Evolutionary conservation across 495 filamentous ascomycete species (phyloP).

Genomic region (Penicillium steckii): DNA sequence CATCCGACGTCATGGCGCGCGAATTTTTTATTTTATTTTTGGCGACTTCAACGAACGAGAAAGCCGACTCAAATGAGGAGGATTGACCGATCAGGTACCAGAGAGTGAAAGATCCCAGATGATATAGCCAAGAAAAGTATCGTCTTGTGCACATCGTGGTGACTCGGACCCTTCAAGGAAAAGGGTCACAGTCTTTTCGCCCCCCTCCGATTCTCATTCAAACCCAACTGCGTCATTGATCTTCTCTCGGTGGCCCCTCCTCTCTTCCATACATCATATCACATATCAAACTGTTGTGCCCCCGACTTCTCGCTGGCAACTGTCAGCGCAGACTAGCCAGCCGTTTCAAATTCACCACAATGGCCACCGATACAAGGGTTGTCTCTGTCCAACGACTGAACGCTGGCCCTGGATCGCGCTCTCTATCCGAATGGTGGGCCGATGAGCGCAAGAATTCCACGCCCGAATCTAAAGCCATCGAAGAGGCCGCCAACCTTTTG

Average conservation of each 20-base stretch:
- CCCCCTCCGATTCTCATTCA: constrained; percentile 16
- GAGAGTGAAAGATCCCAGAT: constrained; percentile 9
- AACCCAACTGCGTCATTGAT: constrained; percentile 24
- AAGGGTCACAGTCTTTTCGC: constrained; percentile 6
- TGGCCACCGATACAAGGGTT: constrained; percentile 34
- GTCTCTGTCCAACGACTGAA: constrained; percentile 44
- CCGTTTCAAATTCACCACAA: constrained; percentile 18
- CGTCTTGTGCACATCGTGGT: neutral
- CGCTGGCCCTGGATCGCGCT: constrained; percentile 35
- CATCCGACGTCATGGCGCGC: constrained; percentile 31
- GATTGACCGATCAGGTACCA: constrained; percentile 11
- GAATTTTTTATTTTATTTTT: neutral
- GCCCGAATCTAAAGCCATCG: constrained; percentile 37
- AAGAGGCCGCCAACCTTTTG: constrained; percentile 60
- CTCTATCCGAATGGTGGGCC: constrained; percentile 48
- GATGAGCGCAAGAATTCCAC: constrained; percentile 37
- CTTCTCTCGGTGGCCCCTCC: neutral
- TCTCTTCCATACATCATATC: neutral
- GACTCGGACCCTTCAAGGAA: constrained; percentile 12
- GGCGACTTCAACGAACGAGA: neutral
- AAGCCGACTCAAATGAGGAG: constrained; percentile 8
- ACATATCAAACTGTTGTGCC: constrained; percentile 34
- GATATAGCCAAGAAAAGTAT: neutral
- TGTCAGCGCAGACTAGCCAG: constrained; percentile 33
- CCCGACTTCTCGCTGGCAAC: constrained; percentile 33